phyloP scores from a whole-genome alignment of 2,329 filamentous ascomycete genomes.

The Mycosphaerella sp. region DNA sequence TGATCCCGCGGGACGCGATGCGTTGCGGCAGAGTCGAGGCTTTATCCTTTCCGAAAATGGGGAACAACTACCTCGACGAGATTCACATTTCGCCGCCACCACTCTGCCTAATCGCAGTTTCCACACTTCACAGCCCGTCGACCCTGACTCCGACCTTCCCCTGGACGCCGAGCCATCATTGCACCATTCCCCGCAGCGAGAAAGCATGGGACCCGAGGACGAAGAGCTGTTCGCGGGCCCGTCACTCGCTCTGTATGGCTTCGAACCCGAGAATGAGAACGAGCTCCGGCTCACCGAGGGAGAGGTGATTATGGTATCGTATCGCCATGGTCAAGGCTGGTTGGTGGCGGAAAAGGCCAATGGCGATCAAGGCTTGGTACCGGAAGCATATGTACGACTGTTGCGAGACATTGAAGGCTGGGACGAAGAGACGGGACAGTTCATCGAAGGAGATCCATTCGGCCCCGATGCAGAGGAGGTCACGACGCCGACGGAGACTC shows the following conservation, averaged over 20 bases:
- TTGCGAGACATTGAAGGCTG: constrained; percentile 90
- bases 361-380: constrained; percentile 86
- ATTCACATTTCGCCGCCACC: constrained; percentile 47
- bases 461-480: constrained; percentile 2
- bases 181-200: constrained; percentile 26
- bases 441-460: constrained; percentile 38
- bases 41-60: constrained; percentile 33
- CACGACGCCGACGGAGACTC: background rate
- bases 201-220: constrained; percentile 51
- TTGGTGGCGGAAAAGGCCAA: constrained; percentile 94
- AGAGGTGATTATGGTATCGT: constrained; percentile 93
- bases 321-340: constrained; percentile 95
- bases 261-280: constrained; percentile 91
- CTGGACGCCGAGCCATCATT: constrained; percentile 26
- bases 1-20: constrained; percentile 30
- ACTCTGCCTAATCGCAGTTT: constrained; percentile 29
- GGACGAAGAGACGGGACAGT: constrained; percentile 73
- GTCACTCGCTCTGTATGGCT: constrained; percentile 91
- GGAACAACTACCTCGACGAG: constrained; percentile 29
- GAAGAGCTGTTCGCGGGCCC: constrained; percentile 98
- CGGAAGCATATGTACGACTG: constrained; percentile 91
- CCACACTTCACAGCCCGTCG: constrained; percentile 18
- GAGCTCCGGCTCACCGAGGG: constrained; percentile 88
- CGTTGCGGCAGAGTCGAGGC: constrained; percentile 29
- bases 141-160: constrained; percentile 26